A percentile compares a stretch with the other conserved stretches of the same genome.
Conservation (phyloP, 768 basidiomycete genomes). For the Rubroboletus satanas region DNA sequence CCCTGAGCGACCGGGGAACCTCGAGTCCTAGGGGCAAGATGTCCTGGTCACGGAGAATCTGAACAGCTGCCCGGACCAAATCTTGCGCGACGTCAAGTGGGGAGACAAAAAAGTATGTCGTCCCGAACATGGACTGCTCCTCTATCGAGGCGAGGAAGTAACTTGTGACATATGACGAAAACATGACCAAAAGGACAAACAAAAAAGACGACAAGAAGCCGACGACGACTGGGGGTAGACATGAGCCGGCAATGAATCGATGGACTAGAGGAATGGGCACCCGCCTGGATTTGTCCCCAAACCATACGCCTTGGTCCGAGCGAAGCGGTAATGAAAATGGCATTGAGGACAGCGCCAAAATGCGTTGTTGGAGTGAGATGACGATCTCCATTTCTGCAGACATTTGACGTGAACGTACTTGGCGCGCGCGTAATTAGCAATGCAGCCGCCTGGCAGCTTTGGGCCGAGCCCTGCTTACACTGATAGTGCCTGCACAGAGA, state of each 20-base stretch:
- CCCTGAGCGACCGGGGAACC: slow-evolving; percentile 11
- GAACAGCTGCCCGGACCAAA: slow-evolving; percentile 58
- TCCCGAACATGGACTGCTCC: slow-evolving; percentile 39
- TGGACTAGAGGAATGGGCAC: slow-evolving; percentile 13
- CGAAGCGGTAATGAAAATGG: slow-evolving; percentile 71
- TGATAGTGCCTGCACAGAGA: slow-evolving; percentile 70
- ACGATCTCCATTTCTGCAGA: slow-evolving; percentile 69
- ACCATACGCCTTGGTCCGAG: slow-evolving; percentile 65
- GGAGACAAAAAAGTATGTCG: slow-evolving; percentile 41
- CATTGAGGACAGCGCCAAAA: slow-evolving; percentile 84
- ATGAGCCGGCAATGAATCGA: slow-evolving; percentile 14
- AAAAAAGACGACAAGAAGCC: slow-evolving; percentile 56
- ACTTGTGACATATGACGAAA: slow-evolving; percentile 67
- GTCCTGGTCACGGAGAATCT: slow-evolving; percentile 59
- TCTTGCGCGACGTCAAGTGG: slow-evolving; percentile 58
- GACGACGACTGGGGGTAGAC: slow-evolving; percentile 50
- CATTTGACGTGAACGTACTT: slow-evolving; percentile 81
- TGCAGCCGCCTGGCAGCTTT: slow-evolving; percentile 4
- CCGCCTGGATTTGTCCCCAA: slow-evolving; percentile 74
- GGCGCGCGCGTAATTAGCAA: slow-evolving; percentile 20
- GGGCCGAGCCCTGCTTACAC: slow-evolving; percentile 36
- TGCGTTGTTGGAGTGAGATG: slow-evolving; percentile 55
- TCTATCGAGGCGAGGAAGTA: slow-evolving; percentile 63
- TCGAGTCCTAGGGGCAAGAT: slow-evolving; percentile 31
- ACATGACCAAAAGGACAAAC: slow-evolving; percentile 62